These are phyloP conservation scores for Lophiostoma macrostomum DNA, from an alignment of 495 filamentous ascomycete species.

Conservation along the genomic window DNA sequence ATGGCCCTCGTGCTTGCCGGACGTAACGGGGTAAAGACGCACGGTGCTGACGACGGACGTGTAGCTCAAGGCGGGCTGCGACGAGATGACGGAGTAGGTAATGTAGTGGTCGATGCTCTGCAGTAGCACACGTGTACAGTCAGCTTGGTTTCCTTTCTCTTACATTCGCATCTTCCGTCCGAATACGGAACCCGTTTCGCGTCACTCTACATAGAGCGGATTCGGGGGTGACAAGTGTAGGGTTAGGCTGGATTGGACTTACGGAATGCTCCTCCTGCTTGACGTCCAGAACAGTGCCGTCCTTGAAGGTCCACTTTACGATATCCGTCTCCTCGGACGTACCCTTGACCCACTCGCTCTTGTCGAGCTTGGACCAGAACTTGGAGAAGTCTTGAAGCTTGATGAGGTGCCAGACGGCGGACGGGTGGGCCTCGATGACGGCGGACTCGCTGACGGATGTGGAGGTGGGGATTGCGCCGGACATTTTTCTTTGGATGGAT, in stretches of 20 bases:
- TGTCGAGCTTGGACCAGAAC: constrained; percentile 58
- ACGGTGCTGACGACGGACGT: constrained; percentile 61
- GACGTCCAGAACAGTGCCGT: constrained; percentile 60
- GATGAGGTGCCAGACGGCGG: constrained; percentile 65
- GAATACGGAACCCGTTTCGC: too few species aligned
- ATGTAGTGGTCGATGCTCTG: constrained; percentile 68
- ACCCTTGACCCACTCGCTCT: constrained; percentile 57
- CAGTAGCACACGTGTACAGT: too few species aligned
- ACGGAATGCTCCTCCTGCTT: constrained; percentile 72
- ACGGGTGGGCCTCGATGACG: constrained; percentile 60
- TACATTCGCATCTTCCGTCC: too few species aligned
- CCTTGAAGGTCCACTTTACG: constrained; percentile 62
- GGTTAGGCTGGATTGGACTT: too few species aligned
- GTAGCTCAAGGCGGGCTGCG: constrained; percentile 57
- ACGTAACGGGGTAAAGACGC: constrained; percentile 58
- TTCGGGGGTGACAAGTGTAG: too few species aligned
- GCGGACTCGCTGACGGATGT: constrained; percentile 62
- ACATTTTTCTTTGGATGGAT: constrained; percentile 11
- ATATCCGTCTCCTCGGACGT: constrained; percentile 59
- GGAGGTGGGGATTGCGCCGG: constrained; percentile 55
- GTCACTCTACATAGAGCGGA: neutral
- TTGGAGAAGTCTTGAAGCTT: constrained; percentile 59
- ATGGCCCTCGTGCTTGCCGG: constrained; percentile 55
- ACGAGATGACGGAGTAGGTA: constrained; percentile 64
- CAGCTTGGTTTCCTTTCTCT: too few species aligned